These are phyloP conservation scores for Puccinia novopanici DNA, from an alignment of 1,284 basidiomycete species.

Conservation along the genomic window DNA sequence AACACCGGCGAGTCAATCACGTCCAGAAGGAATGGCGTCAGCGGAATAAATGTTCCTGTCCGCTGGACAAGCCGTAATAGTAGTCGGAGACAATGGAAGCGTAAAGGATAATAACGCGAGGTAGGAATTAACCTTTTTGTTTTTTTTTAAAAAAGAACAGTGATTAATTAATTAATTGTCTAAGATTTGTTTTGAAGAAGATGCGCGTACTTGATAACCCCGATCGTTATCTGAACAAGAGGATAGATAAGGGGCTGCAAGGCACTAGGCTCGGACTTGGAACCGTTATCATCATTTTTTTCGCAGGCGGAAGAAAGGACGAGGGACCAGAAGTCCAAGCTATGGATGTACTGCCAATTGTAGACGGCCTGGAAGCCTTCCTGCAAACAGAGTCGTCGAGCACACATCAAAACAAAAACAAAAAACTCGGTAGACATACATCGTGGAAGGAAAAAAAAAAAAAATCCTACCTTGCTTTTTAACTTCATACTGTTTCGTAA, in stretches of 20 bases:
- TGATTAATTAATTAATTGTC: constrained; percentile 46
- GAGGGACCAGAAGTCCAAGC: constrained; percentile 92
- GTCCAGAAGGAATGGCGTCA: constrained; percentile 81
- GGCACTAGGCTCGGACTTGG: constrained; percentile 67
- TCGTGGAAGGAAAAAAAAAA: background rate
- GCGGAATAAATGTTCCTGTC: constrained; percentile 83
- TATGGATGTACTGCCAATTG: constrained; percentile 98
- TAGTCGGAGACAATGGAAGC: constrained; percentile 73
- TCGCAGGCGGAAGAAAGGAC: constrained; percentile 81
- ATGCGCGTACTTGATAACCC: constrained; percentile 76
- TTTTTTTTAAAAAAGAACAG: constrained; percentile 49
- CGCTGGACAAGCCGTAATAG: constrained; percentile 73
- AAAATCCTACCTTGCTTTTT: constrained; percentile 70
- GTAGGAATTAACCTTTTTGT: constrained; percentile 78
- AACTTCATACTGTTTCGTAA: constrained; percentile 87
- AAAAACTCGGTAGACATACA: background rate
- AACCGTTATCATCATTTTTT: constrained; percentile 64
- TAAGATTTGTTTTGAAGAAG: constrained; percentile 26
- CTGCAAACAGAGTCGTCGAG: constrained; percentile 61
- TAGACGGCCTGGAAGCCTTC: constrained; percentile 89
- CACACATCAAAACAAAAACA: constrained; percentile 51
- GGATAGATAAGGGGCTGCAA: constrained; percentile 89
- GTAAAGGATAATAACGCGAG: constrained; percentile 76
- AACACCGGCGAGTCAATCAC: constrained; percentile 78
- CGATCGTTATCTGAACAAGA: constrained; percentile 87